Conservation (phyloP, 768 basidiomycete species). For the Amyloporia xantha region DNA sequence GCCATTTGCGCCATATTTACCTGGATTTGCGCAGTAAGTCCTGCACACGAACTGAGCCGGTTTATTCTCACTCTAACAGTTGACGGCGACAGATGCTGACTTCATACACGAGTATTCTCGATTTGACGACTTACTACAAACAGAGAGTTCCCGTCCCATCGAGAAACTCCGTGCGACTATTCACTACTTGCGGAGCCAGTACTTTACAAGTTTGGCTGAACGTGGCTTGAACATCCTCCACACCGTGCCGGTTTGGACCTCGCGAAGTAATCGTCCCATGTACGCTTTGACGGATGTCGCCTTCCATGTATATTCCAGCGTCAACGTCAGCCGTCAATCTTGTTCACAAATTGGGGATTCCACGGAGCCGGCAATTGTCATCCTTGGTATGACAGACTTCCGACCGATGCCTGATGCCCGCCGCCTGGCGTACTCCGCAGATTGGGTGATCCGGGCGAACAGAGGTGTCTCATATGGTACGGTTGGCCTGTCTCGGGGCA, state of each 20-base stretch:
- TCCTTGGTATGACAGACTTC: slow-evolving; percentile 17
- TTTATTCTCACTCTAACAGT: no score
- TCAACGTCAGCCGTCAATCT: slow-evolving; percentile 5
- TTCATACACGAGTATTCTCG: slow-evolving; percentile 20
- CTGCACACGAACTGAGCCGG: no score
- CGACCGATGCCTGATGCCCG: slow-evolving; percentile 8
- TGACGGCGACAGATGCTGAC: slow-evolving; percentile 10
- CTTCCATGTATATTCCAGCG: slow-evolving; percentile 15
- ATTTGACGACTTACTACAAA: slow-evolving; percentile 15
- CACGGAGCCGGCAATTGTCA: slow-evolving; percentile 15
- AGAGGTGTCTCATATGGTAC: slow-evolving; percentile 17
- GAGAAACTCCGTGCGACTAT: slow-evolving; percentile 17
- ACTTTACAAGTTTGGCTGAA: slow-evolving; percentile 13
- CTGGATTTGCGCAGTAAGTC: slow-evolving; percentile 19
- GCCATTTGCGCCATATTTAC: slow-evolving; percentile 17
- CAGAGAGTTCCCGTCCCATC: slow-evolving; percentile 8
- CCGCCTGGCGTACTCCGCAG: slow-evolving; percentile 10
- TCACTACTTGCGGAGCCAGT: slow-evolving; percentile 16
- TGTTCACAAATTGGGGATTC: background rate
- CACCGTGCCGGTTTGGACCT: slow-evolving; percentile 18
- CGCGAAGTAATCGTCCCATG: background rate
- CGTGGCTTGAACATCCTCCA: slow-evolving; percentile 19
- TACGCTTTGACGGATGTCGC: slow-evolving; percentile 11
- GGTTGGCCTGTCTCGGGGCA: slow-evolving; percentile 13
- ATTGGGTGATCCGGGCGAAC: slow-evolving; percentile 13